phyloP scores from a whole-genome alignment of 2,329 filamentous ascomycete genomes.

The Helminthosporium solani region DNA sequence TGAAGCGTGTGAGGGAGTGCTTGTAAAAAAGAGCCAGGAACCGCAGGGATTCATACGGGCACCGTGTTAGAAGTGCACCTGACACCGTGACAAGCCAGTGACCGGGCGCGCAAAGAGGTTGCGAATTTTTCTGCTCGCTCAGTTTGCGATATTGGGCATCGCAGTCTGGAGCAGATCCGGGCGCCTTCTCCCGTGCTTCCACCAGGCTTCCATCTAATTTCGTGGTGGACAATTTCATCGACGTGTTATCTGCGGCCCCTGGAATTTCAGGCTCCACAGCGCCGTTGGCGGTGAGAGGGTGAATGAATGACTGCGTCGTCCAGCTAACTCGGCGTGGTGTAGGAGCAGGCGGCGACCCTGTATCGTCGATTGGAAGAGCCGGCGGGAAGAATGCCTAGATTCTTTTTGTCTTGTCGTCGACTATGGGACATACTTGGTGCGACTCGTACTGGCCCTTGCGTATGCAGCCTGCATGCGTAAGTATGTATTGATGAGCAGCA shows the following conservation, averaged over 20 bases:
- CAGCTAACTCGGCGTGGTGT: constrained; percentile 8
- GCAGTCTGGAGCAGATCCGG: constrained; percentile 12
- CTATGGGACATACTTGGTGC: constrained; percentile 26
- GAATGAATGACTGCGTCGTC: constrained; percentile 8
- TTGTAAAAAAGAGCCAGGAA: constrained; percentile 36
- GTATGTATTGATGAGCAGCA: constrained; percentile 1
- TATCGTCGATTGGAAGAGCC: constrained; percentile 20
- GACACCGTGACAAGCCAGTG: constrained; percentile 28
- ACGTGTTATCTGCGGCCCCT: constrained; percentile 18
- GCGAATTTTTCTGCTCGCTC: constrained; percentile 22
- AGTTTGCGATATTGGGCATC: constrained; percentile 32
- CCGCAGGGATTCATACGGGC: constrained; percentile 24
- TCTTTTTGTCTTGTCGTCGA: constrained; percentile 35
- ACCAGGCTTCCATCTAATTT: constrained; percentile 39
- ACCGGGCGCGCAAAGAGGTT: constrained; percentile 10
- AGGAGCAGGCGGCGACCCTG: constrained; percentile 13
- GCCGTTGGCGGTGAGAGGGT: constrained; percentile 31
- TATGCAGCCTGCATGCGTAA: constrained; percentile 4
- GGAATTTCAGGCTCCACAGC: constrained; percentile 23
- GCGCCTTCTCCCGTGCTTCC: constrained; percentile 44
- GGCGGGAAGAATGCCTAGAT: constrained; percentile 21
- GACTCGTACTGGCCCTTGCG: constrained; percentile 28
- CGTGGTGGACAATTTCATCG: background rate
- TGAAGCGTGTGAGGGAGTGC: constrained; percentile 18
- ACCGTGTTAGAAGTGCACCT: constrained; percentile 29